These are phyloP conservation scores for Trichoderma orchidacearum DNA, from an alignment of 495 filamentous ascomycete genomes.

Conservation along the genomic window DNA sequence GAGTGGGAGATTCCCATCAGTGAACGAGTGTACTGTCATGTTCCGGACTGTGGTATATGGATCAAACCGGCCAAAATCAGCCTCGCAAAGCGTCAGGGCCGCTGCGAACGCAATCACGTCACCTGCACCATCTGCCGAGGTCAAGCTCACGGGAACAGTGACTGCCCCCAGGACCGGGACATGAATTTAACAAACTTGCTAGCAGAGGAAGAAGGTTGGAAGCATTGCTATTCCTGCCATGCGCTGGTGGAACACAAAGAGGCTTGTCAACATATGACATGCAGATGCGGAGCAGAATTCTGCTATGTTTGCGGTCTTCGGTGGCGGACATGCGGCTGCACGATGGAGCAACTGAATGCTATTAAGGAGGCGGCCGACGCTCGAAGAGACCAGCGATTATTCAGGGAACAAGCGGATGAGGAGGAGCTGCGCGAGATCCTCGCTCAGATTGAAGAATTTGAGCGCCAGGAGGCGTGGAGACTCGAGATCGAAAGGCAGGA, in stretches of 20 bases:
- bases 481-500: constrained; percentile 16
- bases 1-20: constrained; percentile 21
- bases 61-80: constrained; percentile 13
- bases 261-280: constrained; percentile 41
- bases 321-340: constrained; percentile 24
- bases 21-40: constrained; percentile 24
- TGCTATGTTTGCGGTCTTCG: constrained; percentile 33
- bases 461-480: constrained; percentile 19
- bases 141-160: constrained; percentile 10
- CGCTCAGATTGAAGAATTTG: constrained; percentile 19
- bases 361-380: constrained; percentile 10
- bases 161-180: constrained; percentile 21
- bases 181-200: constrained; percentile 16
- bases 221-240: constrained; percentile 25
- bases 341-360: constrained; percentile 13
- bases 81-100: constrained; percentile 2
- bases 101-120: constrained; percentile 19
- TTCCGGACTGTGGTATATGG: constrained; percentile 17
- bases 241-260: constrained; percentile 28
- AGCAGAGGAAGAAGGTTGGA: constrained; percentile 28
- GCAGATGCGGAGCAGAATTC: constrained; percentile 33
- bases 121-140: constrained; percentile 24
- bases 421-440: constrained; percentile 17
- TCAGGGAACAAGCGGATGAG: constrained; percentile 12
- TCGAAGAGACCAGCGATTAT: neutral